Evolutionary conservation across 2,329 filamentous ascomycete species (phyloP).

Genomic region (Zymoseptoria crescenta): DNA sequence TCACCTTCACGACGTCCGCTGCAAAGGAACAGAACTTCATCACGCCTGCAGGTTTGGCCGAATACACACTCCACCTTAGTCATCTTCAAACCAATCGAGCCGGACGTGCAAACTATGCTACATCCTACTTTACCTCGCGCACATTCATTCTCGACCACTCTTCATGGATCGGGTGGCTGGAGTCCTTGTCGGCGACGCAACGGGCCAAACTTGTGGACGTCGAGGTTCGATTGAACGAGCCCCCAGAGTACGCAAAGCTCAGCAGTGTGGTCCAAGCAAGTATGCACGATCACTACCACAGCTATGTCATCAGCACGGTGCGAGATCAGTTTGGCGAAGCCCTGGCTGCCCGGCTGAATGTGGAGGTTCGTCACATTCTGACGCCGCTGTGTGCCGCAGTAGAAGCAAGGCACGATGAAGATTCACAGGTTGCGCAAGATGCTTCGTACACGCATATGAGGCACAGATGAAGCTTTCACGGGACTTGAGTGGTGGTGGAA

Average conservation of each 20-base stretch:
- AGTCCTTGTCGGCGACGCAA: neutral
- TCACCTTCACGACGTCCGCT: neutral
- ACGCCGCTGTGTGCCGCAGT: no score
- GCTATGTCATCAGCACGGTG: neutral
- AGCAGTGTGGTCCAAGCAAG: neutral
- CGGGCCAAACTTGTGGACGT: neutral
- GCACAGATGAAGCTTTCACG: neutral
- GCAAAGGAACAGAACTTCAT: neutral
- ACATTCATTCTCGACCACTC: neutral
- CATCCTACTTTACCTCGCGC: neutral
- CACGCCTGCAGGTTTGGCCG: neutral
- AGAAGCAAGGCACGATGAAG: neutral
- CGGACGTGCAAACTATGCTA: neutral
- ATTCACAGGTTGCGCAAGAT: neutral
- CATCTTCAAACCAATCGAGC: neutral
- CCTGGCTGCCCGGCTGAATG: neutral
- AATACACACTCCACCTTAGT: neutral
- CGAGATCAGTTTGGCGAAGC: neutral
- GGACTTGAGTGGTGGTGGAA: neutral
- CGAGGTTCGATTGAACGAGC: neutral
- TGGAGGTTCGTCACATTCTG: neutral
- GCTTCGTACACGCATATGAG: neutral
- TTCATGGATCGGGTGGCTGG: neutral
- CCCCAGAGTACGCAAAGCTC: neutral
- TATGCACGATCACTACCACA: neutral